These are phyloP conservation scores for Lactarius pseudohatsudake DNA, from an alignment of 768 basidiomycete genomes.

Conservation along the genomic window DNA sequence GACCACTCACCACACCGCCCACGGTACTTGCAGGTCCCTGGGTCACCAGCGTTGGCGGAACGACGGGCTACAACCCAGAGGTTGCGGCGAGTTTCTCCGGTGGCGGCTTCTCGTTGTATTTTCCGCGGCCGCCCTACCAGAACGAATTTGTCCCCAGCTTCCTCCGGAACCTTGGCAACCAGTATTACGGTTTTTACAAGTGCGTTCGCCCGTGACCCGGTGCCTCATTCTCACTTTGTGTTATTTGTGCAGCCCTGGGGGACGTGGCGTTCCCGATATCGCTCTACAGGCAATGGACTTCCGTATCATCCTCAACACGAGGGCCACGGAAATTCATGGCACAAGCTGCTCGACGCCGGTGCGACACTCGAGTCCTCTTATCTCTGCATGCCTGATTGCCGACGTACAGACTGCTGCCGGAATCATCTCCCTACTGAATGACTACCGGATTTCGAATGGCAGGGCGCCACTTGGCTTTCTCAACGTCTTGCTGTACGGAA, in stretches of 20 bases:
- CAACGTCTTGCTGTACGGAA: neutral
- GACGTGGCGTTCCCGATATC: neutral
- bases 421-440: neutral
- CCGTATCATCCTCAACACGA: neutral
- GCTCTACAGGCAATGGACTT: neutral
- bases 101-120: no score
- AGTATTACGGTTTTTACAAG: neutral
- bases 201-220: neutral
- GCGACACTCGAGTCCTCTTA: no score
- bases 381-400: neutral
- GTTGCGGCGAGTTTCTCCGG: no score
- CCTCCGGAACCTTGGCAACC: neutral
- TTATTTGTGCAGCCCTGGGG: neutral
- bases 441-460: neutral
- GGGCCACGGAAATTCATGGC: fast-evolving
- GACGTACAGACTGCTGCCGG: neutral
- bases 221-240: neutral
- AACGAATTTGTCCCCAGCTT: neutral
- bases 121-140: no score
- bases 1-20: neutral
- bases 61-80: neutral
- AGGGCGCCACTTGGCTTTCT: neutral
- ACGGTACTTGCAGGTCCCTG: neutral
- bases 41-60: neutral
- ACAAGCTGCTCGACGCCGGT: neutral